Evolutionary conservation across 2,329 filamentous ascomycete species (phyloP).

Genomic region (Albifimbria verrucaria): DNA sequence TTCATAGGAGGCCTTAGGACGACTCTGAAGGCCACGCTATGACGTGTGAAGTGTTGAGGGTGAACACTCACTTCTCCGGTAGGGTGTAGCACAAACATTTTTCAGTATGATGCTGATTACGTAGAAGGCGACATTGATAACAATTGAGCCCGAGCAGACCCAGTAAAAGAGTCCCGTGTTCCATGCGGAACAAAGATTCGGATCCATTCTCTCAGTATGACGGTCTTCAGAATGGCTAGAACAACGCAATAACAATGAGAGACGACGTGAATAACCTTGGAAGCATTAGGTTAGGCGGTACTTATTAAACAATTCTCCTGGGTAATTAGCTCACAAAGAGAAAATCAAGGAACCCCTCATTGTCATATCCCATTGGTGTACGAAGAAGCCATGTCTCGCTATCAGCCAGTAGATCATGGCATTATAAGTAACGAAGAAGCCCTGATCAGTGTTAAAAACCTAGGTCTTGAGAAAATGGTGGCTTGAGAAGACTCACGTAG

Average conservation of each 20-base stretch:
- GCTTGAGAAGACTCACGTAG: not conserved
- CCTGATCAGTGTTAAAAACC: not conserved
- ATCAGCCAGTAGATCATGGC: not conserved
- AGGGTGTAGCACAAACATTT: not conserved
- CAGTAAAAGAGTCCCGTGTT: not conserved
- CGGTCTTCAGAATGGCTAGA: not conserved
- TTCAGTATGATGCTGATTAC: not conserved
- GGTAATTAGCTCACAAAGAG: not conserved
- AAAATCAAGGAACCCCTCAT: not conserved
- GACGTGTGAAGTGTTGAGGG: not conserved
- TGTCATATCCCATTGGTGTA: not conserved
- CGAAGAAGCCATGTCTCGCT: not conserved
- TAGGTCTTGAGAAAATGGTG: not conserved
- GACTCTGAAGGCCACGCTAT: too few relatives aligned
- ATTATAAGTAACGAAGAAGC: not conserved
- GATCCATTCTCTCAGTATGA: not conserved
- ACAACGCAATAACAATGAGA: not conserved
- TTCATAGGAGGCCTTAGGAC: too few relatives aligned
- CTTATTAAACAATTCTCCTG: not conserved
- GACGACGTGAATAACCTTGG: not conserved
- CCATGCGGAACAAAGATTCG: not conserved
- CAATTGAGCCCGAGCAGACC: not conserved
- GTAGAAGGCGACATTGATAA: not conserved
- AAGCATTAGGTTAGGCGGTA: not conserved
- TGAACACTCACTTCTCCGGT: not conserved